A percentile compares a stretch with the other conserved stretches of the same genome.
Evolutionary conservation across 2,329 filamentous ascomycete species (phyloP).

Genomic region (Aspergillus sojae): DNA sequence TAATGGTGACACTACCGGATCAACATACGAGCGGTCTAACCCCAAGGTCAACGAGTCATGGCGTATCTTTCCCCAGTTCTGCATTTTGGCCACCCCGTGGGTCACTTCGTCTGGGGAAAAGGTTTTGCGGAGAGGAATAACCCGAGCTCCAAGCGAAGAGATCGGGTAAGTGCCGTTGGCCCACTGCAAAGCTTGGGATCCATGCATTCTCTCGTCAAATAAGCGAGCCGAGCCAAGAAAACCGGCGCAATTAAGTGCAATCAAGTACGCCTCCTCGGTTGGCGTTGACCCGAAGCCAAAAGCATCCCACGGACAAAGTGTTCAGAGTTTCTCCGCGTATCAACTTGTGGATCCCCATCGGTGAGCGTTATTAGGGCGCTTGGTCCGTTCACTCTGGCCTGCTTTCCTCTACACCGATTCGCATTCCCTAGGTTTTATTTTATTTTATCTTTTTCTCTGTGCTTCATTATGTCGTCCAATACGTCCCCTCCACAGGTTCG

Average conservation of each 20-base stretch:
- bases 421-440: neutral
- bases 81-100: neutral
- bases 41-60: neutral
- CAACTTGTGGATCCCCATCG: conserved; percentile 7
- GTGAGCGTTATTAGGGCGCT: conserved; percentile 8
- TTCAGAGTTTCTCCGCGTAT: conserved; percentile 15
- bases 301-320: conserved; percentile 12
- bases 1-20: too few species aligned
- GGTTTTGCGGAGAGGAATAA: neutral
- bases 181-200: neutral
- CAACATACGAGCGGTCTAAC: neutral
- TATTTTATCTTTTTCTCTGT: too few species aligned
- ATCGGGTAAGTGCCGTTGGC: neutral
- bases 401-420: neutral
- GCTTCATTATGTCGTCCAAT: conserved; percentile 22
- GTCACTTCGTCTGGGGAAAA: neutral
- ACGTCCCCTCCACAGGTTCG: conserved; percentile 47
- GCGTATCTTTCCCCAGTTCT: neutral
- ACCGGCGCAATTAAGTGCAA: neutral
- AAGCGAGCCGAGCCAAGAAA: neutral
- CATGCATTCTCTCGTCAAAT: neutral
- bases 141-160: neutral
- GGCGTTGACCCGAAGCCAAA: conserved; percentile 8
- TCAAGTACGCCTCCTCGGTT: conserved; percentile 2
- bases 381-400: neutral